Percentiles rank a stretch among this genome's conserved stretches.
Conservation (phyloP, 2,329 filamentous ascomycete genomes). For the Colletotrichum melonis region DNA sequence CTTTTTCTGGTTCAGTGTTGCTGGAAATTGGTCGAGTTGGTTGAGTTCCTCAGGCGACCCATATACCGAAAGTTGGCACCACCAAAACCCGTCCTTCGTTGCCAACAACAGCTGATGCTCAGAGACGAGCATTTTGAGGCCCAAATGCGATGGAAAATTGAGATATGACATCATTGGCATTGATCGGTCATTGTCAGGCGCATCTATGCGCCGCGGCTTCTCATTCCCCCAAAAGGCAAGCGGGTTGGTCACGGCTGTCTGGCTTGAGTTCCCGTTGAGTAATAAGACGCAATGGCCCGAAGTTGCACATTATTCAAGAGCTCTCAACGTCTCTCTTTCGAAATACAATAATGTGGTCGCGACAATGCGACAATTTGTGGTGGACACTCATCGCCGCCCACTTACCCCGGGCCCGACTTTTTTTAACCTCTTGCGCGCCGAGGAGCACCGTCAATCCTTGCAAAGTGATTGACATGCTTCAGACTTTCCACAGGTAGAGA, state of each 20-base stretch:
- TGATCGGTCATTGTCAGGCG: conserved; percentile 11
- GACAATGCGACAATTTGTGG: conserved; percentile 29
- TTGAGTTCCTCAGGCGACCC: neutral
- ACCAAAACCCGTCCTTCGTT: conserved; percentile 8
- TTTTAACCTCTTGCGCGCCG: conserved; percentile 32
- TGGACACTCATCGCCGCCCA: conserved; percentile 34
- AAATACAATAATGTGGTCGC: neutral
- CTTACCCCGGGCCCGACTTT: conserved; percentile 33
- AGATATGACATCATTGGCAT: conserved; percentile 35
- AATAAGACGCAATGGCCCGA: neutral
- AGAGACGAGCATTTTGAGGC: conserved; percentile 12
- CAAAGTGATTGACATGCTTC: conserved; percentile 22
- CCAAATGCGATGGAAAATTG: neutral
- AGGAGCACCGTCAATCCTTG: conserved; percentile 36
- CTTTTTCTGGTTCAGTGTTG: neutral
- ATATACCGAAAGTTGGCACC: neutral
- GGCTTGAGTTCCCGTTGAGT: neutral
- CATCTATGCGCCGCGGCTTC: conserved; percentile 19
- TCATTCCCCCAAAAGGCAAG: neutral
- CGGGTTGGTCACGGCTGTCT: neutral
- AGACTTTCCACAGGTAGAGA: conserved; percentile 26
- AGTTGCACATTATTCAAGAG: conserved; percentile 3
- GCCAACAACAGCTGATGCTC: conserved; percentile 4
- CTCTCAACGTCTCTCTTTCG: neutral
- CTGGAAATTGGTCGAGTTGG: neutral